Conservation (phyloP, 345 rosid genomes). For the Durio zibethinus region DNA sequence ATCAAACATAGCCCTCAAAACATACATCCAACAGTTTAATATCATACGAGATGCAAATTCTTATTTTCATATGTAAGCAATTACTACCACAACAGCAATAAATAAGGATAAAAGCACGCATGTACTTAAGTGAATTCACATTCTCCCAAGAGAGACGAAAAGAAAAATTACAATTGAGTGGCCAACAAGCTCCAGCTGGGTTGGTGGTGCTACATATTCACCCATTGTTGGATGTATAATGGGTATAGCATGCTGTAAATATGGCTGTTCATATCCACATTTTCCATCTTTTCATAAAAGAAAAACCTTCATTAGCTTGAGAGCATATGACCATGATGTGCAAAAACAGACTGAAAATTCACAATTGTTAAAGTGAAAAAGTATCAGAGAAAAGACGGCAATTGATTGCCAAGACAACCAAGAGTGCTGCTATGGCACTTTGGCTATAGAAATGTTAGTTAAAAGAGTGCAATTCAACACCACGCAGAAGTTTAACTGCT, state of each 20-base stretch:
- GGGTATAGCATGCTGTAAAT: conserved; percentile 17
- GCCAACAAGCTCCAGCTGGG: conserved; percentile 34
- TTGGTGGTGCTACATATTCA: conserved; percentile 24
- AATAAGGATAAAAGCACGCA: not conserved
- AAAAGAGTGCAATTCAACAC: not conserved
- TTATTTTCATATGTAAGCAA: not conserved
- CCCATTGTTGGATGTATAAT: conserved; percentile 20
- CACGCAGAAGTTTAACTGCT: not conserved
- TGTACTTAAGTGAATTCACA: not conserved
- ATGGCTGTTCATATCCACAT: conserved; percentile 23
- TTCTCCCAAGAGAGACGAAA: conserved; percentile 11
- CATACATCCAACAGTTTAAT: not conserved
- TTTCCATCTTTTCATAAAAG: conserved; percentile 24
- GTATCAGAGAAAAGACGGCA: not conserved
- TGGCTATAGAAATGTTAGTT: not conserved
- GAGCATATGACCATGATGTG: not conserved
- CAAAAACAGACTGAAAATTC: not conserved
- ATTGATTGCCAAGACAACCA: not conserved
- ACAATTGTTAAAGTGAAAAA: not conserved
- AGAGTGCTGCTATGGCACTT: not conserved
- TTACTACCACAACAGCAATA: not conserved
- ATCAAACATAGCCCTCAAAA: not conserved
- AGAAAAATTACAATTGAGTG: conserved; percentile 33
- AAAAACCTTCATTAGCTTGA: conserved; percentile 6
- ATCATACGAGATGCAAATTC: not conserved